phyloP scores from a whole-genome alignment of 1,284 basidiomycete genomes.

The Ustilago crameri region DNA sequence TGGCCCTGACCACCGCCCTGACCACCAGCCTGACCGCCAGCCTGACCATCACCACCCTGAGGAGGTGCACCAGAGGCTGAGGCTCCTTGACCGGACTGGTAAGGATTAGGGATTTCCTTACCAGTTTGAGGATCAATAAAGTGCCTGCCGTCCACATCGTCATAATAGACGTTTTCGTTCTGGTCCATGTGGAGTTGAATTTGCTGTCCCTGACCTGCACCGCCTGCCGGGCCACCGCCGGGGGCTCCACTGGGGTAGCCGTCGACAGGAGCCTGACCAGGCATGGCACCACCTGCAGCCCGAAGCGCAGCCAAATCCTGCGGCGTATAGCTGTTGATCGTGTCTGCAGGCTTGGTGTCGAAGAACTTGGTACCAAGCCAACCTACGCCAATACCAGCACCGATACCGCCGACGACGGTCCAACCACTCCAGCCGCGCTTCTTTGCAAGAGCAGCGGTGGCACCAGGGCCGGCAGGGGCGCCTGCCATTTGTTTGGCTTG shows the following conservation, averaged over 20 bases:
- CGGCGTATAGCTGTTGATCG: constrained; percentile 14
- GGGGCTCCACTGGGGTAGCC: not conserved
- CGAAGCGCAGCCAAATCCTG: constrained; percentile 25
- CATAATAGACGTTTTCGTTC: not conserved
- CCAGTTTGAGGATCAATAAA: not conserved
- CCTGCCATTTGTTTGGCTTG: constrained; percentile 17
- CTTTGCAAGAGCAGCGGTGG: not conserved
- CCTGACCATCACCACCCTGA: not conserved
- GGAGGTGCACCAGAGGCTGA: not conserved
- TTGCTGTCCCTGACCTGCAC: not conserved
- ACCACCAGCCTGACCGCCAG: not conserved
- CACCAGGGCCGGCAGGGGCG: not conserved
- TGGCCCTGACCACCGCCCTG: not conserved
- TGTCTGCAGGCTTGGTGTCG: constrained; percentile 35
- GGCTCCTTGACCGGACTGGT: no score
- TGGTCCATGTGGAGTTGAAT: not conserved
- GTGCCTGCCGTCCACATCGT: not conserved
- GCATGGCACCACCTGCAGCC: constrained; percentile 20
- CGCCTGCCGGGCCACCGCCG: not conserved
- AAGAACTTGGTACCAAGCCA: constrained; percentile 22
- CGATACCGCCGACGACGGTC: not conserved
- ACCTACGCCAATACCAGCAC: constrained; percentile 12
- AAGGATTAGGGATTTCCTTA: not conserved
- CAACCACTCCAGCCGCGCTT: constrained; percentile 9
- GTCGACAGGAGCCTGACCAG: constrained; percentile 16